phyloP scores from a whole-genome alignment of 768 basidiomycete species.

The Chalciporus chontae region DNA sequence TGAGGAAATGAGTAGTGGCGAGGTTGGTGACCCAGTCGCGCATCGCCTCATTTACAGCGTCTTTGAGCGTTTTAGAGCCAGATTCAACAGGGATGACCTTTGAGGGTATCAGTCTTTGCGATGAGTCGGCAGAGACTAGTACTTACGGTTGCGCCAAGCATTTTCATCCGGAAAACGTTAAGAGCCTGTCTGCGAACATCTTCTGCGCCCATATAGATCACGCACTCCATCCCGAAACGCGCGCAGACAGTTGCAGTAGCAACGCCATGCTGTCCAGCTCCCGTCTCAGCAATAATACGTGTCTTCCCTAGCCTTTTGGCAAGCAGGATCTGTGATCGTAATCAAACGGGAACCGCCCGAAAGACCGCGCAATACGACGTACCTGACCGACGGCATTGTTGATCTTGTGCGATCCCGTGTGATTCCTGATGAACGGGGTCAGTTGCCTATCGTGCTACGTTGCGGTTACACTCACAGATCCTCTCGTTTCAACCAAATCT shows the following conservation, averaged over 20 bases:
- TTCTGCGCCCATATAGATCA: conserved; percentile 98
- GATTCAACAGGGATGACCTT: conserved; percentile 93
- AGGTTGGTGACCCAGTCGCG: conserved; percentile 99
- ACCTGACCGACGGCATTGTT: conserved; percentile 98
- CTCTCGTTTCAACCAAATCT: conserved; percentile 97
- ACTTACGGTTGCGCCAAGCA: conserved; percentile 87
- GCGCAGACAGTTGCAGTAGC: conserved; percentile 99
- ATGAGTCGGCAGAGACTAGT: not conserved
- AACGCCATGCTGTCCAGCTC: conserved; percentile 98
- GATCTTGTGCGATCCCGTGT: conserved; percentile 99
- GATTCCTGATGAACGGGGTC: conserved; percentile 55
- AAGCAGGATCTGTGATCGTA: conserved; percentile 67
- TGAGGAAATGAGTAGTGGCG: conserved; percentile 90
- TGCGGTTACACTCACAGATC: conserved; percentile 57
- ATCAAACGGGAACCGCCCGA: not conserved
- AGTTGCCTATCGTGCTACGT: conserved; percentile 1
- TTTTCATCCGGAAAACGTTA: conserved; percentile 97
- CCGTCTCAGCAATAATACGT: conserved; percentile 97
- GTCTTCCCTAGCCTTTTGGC: conserved; percentile 94
- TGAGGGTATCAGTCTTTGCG: not conserved
- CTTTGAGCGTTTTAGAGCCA: conserved; percentile 93
- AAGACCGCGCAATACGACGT: conserved; percentile 12
- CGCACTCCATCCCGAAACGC: conserved; percentile 90
- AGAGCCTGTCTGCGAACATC: conserved; percentile 94
- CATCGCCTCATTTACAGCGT: conserved; percentile 97